Percentiles rank a stretch among this genome's conserved stretches.
phyloP scores from a whole-genome alignment of 1,139 yeast genomes.

The Wickerhamomyces sp. region DNA sequence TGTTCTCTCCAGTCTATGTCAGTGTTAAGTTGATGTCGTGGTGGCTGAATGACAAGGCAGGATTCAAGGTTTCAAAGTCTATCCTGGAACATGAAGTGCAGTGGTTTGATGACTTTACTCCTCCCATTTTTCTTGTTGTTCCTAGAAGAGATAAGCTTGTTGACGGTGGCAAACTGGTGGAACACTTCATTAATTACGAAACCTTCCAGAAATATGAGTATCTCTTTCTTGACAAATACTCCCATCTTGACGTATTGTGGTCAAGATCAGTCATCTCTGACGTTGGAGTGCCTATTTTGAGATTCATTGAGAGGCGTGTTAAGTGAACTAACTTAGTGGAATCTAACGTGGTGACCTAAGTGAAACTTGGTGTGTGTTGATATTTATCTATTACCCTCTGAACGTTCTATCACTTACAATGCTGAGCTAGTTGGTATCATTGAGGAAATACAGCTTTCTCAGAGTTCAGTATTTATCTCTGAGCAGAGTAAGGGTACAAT shows the following conservation, averaged over 20 bases:
- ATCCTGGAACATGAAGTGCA: conserved; percentile 43
- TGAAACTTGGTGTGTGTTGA: too few relatives aligned
- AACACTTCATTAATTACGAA: conserved; percentile 51
- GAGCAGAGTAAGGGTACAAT: too few relatives aligned
- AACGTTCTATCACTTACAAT: not conserved
- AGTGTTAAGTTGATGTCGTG: conserved; percentile 80
- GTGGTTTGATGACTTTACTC: conserved; percentile 52
- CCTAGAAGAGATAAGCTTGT: conserved; percentile 66
- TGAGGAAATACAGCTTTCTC: too few relatives aligned
- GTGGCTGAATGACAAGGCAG: conserved; percentile 66
- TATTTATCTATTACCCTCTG: too few relatives aligned
- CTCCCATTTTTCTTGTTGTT: conserved; percentile 56
- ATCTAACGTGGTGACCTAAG: too few relatives aligned
- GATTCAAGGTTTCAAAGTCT: conserved; percentile 50
- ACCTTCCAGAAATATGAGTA: conserved; percentile 37
- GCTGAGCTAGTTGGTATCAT: too few relatives aligned
- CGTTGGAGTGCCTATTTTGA: conserved; percentile 39
- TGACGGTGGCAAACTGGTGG: conserved; percentile 50
- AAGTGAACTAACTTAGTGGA: not conserved
- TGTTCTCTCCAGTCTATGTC: conserved; percentile 83
- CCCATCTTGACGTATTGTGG: conserved; percentile 92
- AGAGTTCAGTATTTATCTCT: too few relatives aligned
- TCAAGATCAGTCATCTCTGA: conserved; percentile 63
- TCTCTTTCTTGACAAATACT: conserved; percentile 51
- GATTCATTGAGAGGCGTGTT: conserved; percentile 2